A percentile compares a stretch with the other conserved stretches of the same genome.
These are phyloP conservation scores for Poteriospumella lacustris DNA, from an alignment of 108 stramenopile species.

Conservation along the genomic window DNA sequence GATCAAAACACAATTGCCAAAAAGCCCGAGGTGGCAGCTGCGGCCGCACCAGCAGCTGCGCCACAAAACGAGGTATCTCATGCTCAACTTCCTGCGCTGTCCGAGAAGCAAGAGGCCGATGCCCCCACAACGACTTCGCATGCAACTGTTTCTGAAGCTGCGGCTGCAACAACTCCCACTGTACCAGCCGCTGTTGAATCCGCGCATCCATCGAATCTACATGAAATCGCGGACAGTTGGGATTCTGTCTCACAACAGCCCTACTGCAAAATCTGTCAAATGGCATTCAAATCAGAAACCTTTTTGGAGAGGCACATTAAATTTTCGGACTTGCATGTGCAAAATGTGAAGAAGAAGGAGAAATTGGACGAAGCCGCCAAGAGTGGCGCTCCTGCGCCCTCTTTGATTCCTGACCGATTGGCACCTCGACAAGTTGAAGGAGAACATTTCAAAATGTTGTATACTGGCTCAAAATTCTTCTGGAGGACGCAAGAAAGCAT, in stretches of 20 bases:
- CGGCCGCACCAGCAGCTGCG: neutral
- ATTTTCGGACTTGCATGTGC: neutral
- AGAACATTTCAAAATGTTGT: neutral
- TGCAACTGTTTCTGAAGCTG: neutral
- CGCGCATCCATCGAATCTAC: no score
- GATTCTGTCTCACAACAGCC: neutral
- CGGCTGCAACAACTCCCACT: neutral
- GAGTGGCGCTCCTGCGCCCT: neutral
- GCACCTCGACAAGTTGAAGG: neutral
- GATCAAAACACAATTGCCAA: neutral
- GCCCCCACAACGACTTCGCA: neutral
- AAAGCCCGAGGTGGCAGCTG: neutral
- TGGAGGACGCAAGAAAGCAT: conserved; percentile 5
- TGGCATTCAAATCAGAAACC: conserved; percentile 13
- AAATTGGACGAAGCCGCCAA: neutral
- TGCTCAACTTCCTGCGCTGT: neutral
- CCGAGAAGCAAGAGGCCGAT: neutral
- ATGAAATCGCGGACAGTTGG: neutral
- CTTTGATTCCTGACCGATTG: neutral
- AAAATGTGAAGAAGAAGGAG: neutral
- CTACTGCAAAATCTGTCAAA: conserved; percentile 14
- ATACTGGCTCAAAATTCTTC: conserved; percentile 20
- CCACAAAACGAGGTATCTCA: no score
- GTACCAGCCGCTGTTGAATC: neutral
- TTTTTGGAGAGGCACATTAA: conserved; percentile 4